Conservation (phyloP, 345 rosid genomes). For the Citrus reticulata region DNA sequence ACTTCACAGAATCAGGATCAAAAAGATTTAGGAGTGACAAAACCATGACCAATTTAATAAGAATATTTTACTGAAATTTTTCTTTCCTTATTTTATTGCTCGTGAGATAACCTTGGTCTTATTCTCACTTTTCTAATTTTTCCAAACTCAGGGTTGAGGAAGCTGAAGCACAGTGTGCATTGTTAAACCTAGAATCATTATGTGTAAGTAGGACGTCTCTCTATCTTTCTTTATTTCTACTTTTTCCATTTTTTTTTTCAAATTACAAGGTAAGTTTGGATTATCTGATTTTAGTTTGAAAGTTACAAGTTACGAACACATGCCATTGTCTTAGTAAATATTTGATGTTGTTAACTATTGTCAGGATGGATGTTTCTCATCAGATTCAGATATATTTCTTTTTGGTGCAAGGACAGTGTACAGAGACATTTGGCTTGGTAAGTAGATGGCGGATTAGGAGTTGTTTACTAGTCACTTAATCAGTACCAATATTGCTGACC, state of each 20-base stretch:
- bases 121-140: neutral
- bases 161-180: slow-evolving; percentile 95
- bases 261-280: neutral
- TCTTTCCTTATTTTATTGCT: neutral
- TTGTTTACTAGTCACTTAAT: neutral
- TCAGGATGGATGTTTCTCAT: slow-evolving; percentile 94
- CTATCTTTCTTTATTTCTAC: too few species aligned
- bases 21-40: neutral
- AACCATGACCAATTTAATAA: neutral
- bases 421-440: slow-evolving; percentile 86
- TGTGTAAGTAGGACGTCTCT: slow-evolving; percentile 54
- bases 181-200: slow-evolving; percentile 68
- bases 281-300: slow-evolving; percentile 1
- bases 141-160: slow-evolving; percentile 68
- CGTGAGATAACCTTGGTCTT: neutral
- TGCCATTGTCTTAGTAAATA: neutral
- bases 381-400: slow-evolving; percentile 90
- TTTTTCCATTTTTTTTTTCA: neutral
- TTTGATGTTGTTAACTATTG: slow-evolving; percentile 14
- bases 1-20: neutral
- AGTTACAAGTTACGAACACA: slow-evolving; percentile 4
- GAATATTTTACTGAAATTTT: neutral
- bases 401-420: slow-evolving; percentile 94
- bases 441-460: slow-evolving; percentile 10
- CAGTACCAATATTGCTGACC: slow-evolving; percentile 12